phyloP scores from a whole-genome alignment of 306 rosid species.

The Rosa persica region DNA sequence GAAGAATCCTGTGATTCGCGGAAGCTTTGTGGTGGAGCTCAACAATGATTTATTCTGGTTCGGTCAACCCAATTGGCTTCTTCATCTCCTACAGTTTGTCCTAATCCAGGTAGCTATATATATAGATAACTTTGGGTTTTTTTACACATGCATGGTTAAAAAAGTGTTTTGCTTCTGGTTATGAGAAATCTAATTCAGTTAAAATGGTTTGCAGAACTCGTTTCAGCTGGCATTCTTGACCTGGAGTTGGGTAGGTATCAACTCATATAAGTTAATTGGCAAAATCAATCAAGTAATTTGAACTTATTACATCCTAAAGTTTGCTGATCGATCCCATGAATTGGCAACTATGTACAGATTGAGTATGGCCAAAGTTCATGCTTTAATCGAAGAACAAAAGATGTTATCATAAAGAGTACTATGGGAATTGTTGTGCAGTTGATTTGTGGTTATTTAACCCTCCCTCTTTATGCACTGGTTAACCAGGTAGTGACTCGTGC shows the following conservation, averaged over 20 bases:
- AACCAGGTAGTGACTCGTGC: constrained; percentile 47
- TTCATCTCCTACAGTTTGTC: constrained; percentile 52
- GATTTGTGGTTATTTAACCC: constrained; percentile 65
- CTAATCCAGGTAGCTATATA: constrained; percentile 49
- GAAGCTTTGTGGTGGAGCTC: constrained; percentile 53
- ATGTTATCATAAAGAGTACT: constrained; percentile 44
- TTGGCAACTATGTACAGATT: constrained; percentile 42
- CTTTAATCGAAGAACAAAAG: constrained; percentile 46
- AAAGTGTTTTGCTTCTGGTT: background rate
- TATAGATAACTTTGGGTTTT: background rate
- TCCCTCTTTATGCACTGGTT: constrained; percentile 69
- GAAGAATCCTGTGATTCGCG: constrained; percentile 43
- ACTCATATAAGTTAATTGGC: background rate
- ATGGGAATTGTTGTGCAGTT: constrained; percentile 66
- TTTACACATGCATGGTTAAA: background rate
- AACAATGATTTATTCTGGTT: constrained; percentile 61
- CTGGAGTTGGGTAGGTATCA: constrained; percentile 70
- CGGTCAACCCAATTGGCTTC: constrained; percentile 58
- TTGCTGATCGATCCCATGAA: constrained; percentile 16
- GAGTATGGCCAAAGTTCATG: constrained; percentile 67
- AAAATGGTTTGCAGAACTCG: constrained; percentile 46
- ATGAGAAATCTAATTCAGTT: background rate
- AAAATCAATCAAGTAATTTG: background rate
- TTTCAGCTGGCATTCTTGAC: constrained; percentile 76
- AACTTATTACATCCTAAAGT: constrained; percentile 3